phyloP scores from a whole-genome alignment of 306 rosid species.

The Corylus americana region DNA sequence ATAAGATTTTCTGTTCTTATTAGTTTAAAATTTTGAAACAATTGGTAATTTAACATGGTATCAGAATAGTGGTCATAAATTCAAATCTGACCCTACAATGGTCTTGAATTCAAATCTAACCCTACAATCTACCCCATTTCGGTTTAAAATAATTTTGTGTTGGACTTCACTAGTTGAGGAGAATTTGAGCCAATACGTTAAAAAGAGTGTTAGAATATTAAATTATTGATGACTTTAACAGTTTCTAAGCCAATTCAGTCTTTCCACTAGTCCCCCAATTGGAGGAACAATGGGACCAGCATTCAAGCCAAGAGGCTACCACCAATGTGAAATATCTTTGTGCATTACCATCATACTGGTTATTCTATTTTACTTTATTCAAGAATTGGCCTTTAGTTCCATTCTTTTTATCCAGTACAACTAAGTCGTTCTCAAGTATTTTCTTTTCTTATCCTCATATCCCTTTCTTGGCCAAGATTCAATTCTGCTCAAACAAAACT shows the following conservation, averaged over 20 bases:
- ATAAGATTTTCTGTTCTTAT: background rate
- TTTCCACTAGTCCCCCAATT: constrained; percentile 13
- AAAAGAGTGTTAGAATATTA: too few species aligned
- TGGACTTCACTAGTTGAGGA: too few species aligned
- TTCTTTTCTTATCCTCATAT: background rate
- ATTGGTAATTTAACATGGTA: too few species aligned
- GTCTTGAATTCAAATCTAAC: too few species aligned
- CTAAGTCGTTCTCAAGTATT: background rate
- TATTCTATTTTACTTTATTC: background rate
- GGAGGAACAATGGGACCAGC: background rate
- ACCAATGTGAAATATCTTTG: background rate
- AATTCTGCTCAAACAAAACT: background rate
- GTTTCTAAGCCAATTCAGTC: constrained; percentile 1
- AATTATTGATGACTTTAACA: too few species aligned
- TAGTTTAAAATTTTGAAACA: too few species aligned
- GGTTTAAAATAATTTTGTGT: too few species aligned
- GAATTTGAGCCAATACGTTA: too few species aligned
- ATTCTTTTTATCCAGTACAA: background rate
- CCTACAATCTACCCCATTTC: too few species aligned
- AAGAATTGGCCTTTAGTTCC: background rate
- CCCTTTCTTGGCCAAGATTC: background rate
- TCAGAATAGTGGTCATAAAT: too few species aligned
- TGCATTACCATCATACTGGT: background rate
- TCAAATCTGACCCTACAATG: too few species aligned
- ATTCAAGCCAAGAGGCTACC: background rate